A percentile compares a stretch with the other conserved stretches of the same genome.
Evolutionary conservation across 768 basidiomycete species (phyloP).

Genomic region (Boletus vermiculosoides): DNA sequence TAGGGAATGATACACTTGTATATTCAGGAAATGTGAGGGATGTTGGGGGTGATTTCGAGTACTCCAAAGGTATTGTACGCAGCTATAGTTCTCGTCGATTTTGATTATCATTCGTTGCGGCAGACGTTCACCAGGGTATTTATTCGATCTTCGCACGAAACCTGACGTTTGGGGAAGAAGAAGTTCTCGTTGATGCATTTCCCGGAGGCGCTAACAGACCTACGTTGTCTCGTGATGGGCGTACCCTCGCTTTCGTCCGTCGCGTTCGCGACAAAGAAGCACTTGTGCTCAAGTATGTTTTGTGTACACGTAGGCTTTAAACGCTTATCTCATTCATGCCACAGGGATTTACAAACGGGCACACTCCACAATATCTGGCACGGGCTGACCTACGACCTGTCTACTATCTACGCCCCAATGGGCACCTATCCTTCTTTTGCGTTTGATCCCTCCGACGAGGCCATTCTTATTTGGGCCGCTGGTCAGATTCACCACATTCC

Average conservation of each 20-base stretch:
- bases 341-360: slow-evolving; percentile 65
- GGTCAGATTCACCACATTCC: slow-evolving; percentile 68
- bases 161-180: slow-evolving; percentile 52
- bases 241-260: slow-evolving; percentile 72
- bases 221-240: slow-evolving; percentile 63
- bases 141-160: slow-evolving; percentile 71
- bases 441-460: slow-evolving; percentile 38
- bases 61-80: slow-evolving; percentile 59
- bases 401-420: slow-evolving; percentile 66
- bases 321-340: slow-evolving; percentile 1
- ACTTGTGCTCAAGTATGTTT: slow-evolving; percentile 63
- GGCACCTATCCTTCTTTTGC: slow-evolving; percentile 78
- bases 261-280: slow-evolving; percentile 72
- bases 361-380: slow-evolving; percentile 65
- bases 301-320: neutral
- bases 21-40: slow-evolving; percentile 67
- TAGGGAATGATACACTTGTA: slow-evolving; percentile 54
- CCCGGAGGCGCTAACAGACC: slow-evolving; percentile 77
- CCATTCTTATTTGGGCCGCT: slow-evolving; percentile 69
- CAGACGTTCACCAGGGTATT: slow-evolving; percentile 69
- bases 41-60: slow-evolving; percentile 43
- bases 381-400: slow-evolving; percentile 68
- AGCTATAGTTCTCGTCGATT: neutral
- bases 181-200: slow-evolving; percentile 50
- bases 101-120: neutral